Conservation (phyloP, 345 rosid species). For the Populus tremula region DNA sequence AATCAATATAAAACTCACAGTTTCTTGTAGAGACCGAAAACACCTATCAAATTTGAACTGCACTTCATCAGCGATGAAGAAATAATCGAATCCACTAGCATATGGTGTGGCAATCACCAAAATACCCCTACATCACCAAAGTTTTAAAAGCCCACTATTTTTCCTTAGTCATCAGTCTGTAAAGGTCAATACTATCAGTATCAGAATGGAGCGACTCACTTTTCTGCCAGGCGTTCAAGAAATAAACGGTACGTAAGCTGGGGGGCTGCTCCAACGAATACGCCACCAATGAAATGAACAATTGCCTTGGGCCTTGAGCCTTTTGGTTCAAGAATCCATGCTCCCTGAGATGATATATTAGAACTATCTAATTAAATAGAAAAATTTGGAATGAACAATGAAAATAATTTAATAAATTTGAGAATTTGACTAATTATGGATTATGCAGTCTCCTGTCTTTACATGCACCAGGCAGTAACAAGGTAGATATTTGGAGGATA, state of each 20-base stretch:
- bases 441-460: background rate
- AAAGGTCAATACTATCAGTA: background rate
- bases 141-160: background rate
- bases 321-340: slow-evolving; percentile 91
- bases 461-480: background rate
- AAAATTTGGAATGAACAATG: background rate
- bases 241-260: slow-evolving; percentile 91
- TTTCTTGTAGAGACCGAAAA: slow-evolving; percentile 62
- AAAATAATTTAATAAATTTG: background rate
- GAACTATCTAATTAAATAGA: slow-evolving; percentile 1
- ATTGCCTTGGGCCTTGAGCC: slow-evolving; percentile 61
- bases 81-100: slow-evolving; percentile 95
- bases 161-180: slow-evolving; percentile 2
- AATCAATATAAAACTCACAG: slow-evolving; percentile 44
- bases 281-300: slow-evolving; percentile 89
- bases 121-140: slow-evolving; percentile 57
- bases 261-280: slow-evolving; percentile 99
- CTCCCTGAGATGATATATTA: slow-evolving; percentile 52
- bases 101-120: slow-evolving; percentile 96
- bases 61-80: slow-evolving; percentile 91
- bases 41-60: slow-evolving; percentile 93
- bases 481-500: background rate
- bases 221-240: slow-evolving; percentile 88
- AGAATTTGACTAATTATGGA: background rate
- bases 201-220: slow-evolving; percentile 41